A percentile compares a stretch with the other conserved stretches of the same genome.
phyloP scores from a whole-genome alignment of 1,284 basidiomycete genomes.

The Ceratobasidium sp. region DNA sequence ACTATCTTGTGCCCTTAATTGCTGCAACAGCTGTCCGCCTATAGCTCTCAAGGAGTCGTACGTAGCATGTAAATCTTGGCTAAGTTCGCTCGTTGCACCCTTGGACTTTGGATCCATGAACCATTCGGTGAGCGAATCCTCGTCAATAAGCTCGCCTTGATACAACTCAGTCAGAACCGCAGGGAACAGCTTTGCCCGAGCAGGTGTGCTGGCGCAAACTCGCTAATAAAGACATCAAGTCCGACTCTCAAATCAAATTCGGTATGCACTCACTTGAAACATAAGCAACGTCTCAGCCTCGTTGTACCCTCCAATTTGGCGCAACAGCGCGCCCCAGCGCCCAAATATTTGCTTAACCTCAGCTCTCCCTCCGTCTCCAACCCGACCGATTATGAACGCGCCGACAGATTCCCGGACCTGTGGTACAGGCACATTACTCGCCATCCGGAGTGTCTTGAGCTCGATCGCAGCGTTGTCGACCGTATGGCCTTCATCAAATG shows the following conservation, averaged over 20 bases:
- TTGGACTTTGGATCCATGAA: conserved; percentile 54
- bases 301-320: conserved; percentile 81
- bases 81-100: conserved; percentile 49
- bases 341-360: conserved; percentile 68
- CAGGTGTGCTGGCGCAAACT: conserved; percentile 54
- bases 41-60: conserved; percentile 45
- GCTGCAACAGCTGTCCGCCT: conserved; percentile 44
- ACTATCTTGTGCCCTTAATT: conserved; percentile 47
- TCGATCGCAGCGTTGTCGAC: conserved; percentile 93
- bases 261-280: conserved; percentile 69
- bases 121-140: conserved; percentile 59
- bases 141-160: conserved; percentile 58
- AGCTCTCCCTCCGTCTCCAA: conserved; percentile 60
- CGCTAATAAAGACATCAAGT: neutral
- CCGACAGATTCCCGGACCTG: conserved; percentile 85
- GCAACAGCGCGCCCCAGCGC: conserved; percentile 79
- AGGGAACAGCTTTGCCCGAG: conserved; percentile 45
- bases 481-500: conserved; percentile 90
- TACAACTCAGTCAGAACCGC: conserved; percentile 58
- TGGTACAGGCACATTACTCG: conserved; percentile 85
- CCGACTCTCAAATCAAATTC: conserved; percentile 19
- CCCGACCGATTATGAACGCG: conserved; percentile 74
- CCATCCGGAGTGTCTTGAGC: conserved; percentile 94
- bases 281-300: conserved; percentile 77
- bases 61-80: conserved; percentile 18